These are phyloP conservation scores for Verticillium zaregamsianum DNA, from an alignment of 2,329 filamentous ascomycete species.

Conservation along the genomic window DNA sequence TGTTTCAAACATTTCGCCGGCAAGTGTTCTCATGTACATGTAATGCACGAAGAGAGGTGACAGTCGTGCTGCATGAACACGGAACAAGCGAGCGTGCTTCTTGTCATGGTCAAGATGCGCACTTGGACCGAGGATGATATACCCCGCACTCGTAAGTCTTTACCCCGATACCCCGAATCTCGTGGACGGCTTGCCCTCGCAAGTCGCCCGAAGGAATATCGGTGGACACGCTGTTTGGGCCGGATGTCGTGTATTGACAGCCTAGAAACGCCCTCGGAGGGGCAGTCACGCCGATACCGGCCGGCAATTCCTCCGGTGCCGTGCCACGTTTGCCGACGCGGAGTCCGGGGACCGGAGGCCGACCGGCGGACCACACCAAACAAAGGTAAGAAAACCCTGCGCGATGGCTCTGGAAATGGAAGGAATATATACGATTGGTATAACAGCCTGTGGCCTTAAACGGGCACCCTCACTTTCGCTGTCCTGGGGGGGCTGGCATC, in stretches of 20 bases:
- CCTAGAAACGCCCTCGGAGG: background rate
- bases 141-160: background rate
- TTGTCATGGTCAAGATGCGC: background rate
- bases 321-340: background rate
- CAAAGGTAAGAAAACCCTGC: background rate
- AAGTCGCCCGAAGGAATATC: background rate
- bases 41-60: background rate
- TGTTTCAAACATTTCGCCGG: conserved; percentile 18
- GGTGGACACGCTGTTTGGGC: background rate
- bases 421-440: too few species aligned
- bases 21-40: background rate
- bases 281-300: background rate
- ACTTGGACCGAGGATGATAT: background rate
- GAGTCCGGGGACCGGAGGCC: background rate
- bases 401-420: too few species aligned
- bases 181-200: background rate
- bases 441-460: too few species aligned
- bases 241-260: background rate
- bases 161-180: background rate
- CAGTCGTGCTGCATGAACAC: background rate
- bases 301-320: background rate
- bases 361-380: background rate
- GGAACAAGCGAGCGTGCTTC: background rate
- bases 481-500: too few species aligned
- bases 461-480: too few species aligned